A percentile compares a stretch with the other conserved stretches of the same genome.
Evolutionary conservation across 257 asterid species (phyloP).

Genomic region (Paraleonurus japonicus): DNA sequence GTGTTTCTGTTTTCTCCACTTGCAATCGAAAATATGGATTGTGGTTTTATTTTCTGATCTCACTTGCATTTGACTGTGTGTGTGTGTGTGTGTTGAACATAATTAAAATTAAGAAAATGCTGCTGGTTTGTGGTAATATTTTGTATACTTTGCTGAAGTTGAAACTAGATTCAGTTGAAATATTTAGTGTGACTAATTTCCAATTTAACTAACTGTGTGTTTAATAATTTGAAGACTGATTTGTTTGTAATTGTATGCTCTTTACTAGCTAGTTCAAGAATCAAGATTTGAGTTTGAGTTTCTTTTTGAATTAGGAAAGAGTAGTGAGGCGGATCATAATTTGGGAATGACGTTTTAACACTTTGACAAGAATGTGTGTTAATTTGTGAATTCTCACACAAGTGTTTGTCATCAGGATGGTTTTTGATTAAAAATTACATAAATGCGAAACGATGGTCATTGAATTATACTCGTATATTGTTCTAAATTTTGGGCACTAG

Average conservation of each 20-base stretch:
- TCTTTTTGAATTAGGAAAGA: background rate
- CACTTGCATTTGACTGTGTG: background rate
- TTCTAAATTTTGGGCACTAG: too few relatives aligned
- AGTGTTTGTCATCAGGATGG: too few relatives aligned
- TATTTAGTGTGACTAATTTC: background rate
- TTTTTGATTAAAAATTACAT: background rate
- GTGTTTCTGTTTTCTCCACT: background rate
- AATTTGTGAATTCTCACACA: too few relatives aligned
- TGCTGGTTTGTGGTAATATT: background rate
- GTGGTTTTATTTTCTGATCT: background rate
- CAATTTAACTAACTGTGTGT: background rate
- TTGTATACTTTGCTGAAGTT: background rate
- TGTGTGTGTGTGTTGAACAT: too few relatives aligned
- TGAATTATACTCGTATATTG: too few relatives aligned
- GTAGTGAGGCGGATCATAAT: too few relatives aligned
- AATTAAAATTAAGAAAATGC: background rate
- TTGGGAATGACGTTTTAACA: too few relatives aligned
- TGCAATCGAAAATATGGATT: background rate
- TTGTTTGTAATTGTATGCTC: too few relatives aligned
- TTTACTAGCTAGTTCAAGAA: too few relatives aligned
- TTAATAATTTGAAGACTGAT: too few relatives aligned
- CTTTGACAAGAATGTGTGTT: too few relatives aligned
- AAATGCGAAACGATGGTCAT: background rate
- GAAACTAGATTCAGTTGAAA: too few relatives aligned
- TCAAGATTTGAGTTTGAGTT: conserved; percentile 9